phyloP scores from a whole-genome alignment of 768 basidiomycete species.

The Lentinula raphanica region DNA sequence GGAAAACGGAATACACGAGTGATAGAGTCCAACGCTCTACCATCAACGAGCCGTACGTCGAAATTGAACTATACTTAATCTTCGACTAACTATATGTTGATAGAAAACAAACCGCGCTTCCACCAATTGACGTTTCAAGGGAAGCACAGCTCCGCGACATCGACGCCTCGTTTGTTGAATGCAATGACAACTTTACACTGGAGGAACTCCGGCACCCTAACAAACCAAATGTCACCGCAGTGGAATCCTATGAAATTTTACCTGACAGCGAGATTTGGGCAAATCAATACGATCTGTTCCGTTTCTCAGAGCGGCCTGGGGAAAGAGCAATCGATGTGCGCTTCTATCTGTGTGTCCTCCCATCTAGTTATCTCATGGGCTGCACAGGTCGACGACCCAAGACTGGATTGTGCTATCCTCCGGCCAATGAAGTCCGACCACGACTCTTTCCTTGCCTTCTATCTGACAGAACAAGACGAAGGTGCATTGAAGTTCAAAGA shows the following conservation, averaged over 20 bases:
- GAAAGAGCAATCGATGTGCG: conserved; percentile 65
- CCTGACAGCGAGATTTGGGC: conserved; percentile 87
- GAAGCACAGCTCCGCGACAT: conserved; percentile 73
- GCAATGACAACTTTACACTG: conserved; percentile 58
- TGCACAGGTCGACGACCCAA: conserved; percentile 64
- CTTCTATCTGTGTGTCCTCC: conserved; percentile 5
- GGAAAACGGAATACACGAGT: conserved; percentile 88
- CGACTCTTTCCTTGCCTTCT: conserved; percentile 83
- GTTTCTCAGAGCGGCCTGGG: conserved; percentile 83
- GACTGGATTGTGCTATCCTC: conserved; percentile 79
- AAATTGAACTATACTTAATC: neutral
- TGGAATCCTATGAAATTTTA: conserved; percentile 77
- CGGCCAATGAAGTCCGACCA: conserved; percentile 86
- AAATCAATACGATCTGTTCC: conserved; percentile 83
- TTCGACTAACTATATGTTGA: neutral
- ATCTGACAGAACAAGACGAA: conserved; percentile 73
- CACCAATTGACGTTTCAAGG: conserved; percentile 65
- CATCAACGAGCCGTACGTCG: conserved; percentile 52
- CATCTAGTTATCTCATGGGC: neutral
- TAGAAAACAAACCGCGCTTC: conserved; percentile 45
- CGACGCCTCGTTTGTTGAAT: conserved; percentile 67
- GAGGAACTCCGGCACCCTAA: conserved; percentile 66
- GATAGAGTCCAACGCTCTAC: conserved; percentile 45
- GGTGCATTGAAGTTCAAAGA: conserved; percentile 63
- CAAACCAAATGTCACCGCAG: conserved; percentile 67